Base-by-base conservation (phyloP, 2,329 filamentous ascomycete genomes). In the Sordariomycetes sp. region DNA sequence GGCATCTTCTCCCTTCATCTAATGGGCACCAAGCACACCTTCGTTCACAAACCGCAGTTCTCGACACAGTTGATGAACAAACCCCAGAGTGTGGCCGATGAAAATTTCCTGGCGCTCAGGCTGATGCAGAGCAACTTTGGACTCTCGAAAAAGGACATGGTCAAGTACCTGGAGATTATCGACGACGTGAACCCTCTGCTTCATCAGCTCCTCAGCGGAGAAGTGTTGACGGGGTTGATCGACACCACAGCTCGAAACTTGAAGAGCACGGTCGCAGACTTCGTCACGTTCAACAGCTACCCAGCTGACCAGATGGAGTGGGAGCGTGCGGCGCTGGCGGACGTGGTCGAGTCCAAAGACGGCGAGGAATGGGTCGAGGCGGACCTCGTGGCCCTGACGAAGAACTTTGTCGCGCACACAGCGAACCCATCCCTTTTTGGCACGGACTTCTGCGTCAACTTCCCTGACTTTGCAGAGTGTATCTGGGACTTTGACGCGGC, bases 401-500 rank as follows among this genome's bases (percentile, higher is more conserved):
- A 50, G 11, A 54, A 54, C 37, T 63, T 59, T 37, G 46, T 59
- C 8, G 54, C 55, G 18, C 47, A 45, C 15, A 53, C 57, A 3
- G 50, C 56, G 8, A 59, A 50, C 10, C 41, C 47, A 4, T 48
- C 55, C 3, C 44, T 63, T 5, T 54, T 61, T 30, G 61, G 61
- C n/a, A 55, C 53, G 4, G 55, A 63, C 37, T 60, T 64, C 43
- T 49, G 60, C 29, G 50, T 61, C 19, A 59, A 63, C 40, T 63
- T 57, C 11, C 51, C 56, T 3, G 52, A 59, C 1, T 51, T 62
- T 15, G 59, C 56, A 48, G 41, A 54, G 21, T 42, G 51, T 10
- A 39, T 64, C 24, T 64, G 59, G 59, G 38, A 42, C 8, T 57
- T 59, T 26, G 57, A 63, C 34, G 45, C 53, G 3, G 50, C 45